phyloP scores from a whole-genome alignment of 2,329 filamentous ascomycete genomes.

The Leptodontidium sp. region DNA sequence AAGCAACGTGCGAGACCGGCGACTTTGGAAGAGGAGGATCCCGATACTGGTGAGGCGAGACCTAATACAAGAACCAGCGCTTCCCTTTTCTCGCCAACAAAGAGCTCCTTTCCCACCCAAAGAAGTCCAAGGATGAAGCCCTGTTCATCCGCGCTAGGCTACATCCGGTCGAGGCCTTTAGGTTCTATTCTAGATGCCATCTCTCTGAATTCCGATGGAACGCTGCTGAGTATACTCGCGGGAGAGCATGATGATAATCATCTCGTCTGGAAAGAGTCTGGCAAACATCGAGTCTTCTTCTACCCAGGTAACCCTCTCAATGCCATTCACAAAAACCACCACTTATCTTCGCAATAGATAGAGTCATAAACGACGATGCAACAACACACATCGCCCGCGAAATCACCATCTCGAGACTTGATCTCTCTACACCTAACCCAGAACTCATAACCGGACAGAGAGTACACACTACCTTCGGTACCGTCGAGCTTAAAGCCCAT shows the following conservation, averaged over 20 bases:
- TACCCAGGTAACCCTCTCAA: background rate
- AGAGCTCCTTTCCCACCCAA: background rate
- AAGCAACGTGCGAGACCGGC: background rate
- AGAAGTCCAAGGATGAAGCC: slow-evolving; percentile 11
- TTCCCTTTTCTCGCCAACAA: slow-evolving; percentile 11
- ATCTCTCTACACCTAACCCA: slow-evolving; percentile 17
- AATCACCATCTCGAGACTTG: slow-evolving; percentile 17
- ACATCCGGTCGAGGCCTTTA: slow-evolving; percentile 10
- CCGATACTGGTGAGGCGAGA: slow-evolving; percentile 17
- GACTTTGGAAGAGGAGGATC: slow-evolving; percentile 18
- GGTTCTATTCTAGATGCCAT: slow-evolving; percentile 1
- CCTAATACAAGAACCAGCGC: slow-evolving; percentile 16
- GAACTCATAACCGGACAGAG: slow-evolving; percentile 20
- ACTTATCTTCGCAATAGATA: slow-evolving; percentile 1
- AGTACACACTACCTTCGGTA: background rate
- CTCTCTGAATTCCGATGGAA: background rate
- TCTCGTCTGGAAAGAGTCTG: slow-evolving; percentile 17
- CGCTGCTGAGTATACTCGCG: slow-evolving; percentile 5
- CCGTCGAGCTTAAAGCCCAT: slow-evolving; percentile 13
- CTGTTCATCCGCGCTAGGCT: background rate
- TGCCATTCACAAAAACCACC: too few species aligned
- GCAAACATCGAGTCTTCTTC: slow-evolving; percentile 12
- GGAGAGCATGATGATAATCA: slow-evolving; percentile 20
- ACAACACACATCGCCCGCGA: slow-evolving; percentile 20
- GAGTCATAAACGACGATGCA: slow-evolving; percentile 17